A percentile compares a stretch with the other conserved stretches of the same genome.
Conservation (phyloP, 2,329 filamentous ascomycete species). For the Ascochyta lentis region DNA sequence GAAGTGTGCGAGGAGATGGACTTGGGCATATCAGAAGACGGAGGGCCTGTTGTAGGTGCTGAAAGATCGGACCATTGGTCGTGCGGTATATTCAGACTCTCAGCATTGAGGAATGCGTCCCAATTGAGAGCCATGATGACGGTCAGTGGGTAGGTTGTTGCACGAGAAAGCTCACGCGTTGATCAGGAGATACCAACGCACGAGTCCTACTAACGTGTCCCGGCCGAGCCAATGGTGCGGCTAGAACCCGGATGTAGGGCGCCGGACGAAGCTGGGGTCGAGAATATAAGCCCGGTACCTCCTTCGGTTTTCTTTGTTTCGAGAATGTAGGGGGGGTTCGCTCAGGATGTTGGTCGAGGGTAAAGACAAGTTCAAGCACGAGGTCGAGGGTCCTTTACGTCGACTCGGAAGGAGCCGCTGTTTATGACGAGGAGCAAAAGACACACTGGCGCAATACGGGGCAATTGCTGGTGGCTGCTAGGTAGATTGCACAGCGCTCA, state of each 20-base stretch:
- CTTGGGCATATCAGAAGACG: conserved; percentile 45
- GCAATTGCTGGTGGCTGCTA: conserved; percentile 23
- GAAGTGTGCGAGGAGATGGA: conserved; percentile 42
- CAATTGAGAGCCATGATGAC: conserved; percentile 50
- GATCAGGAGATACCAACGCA: conserved; percentile 47
- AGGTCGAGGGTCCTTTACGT: conserved; percentile 2
- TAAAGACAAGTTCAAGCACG: conserved; percentile 3
- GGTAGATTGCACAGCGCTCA: conserved; percentile 11
- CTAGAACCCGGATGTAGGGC: conserved; percentile 29
- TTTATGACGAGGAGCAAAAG: conserved; percentile 31
- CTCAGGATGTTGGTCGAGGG: conserved; percentile 2
- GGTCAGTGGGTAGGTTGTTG: conserved; percentile 36
- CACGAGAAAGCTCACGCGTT: conserved; percentile 44
- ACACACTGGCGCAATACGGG: conserved; percentile 20
- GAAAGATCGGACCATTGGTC: conserved; percentile 49
- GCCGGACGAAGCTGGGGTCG: conserved; percentile 23
- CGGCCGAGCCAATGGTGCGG: conserved; percentile 34
- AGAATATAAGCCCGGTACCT: conserved; percentile 35
- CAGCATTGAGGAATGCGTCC: conserved; percentile 48
- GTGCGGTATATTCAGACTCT: conserved; percentile 46
- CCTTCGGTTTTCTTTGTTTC: conserved; percentile 17
- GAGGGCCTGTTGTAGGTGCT: conserved; percentile 34
- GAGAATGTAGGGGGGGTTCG: neutral
- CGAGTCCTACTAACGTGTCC: conserved; percentile 24
- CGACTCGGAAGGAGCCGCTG: conserved; percentile 18